Base-by-base conservation (phyloP, 805 yeast species). In the Wickerhamomyces chaumierensis region DNA sequence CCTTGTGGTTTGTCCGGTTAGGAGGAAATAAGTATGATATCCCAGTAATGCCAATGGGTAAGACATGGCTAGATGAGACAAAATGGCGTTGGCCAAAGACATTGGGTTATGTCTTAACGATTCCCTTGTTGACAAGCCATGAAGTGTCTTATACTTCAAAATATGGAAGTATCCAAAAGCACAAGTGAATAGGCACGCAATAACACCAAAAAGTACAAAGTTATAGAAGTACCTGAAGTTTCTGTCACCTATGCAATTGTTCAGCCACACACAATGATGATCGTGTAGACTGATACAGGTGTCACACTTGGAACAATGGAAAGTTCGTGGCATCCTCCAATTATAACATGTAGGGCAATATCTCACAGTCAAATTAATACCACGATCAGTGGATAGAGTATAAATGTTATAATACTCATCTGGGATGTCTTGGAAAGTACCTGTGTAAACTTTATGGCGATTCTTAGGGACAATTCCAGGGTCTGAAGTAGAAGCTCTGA, bases 321-420 rank as follows among this genome's bases (percentile, higher is more conserved):
- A 73, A 1, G 87, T 60, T 38, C 94, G 59, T 1, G 87, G 84
- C 9, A 86, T 80, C 46, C 90, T 58, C 90, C 94, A 83, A 33
- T 76, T 66, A 23, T 71, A 60, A 51, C 95, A 84, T 1, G 79
- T 66, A 1, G 69, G 36, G 48, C 88, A 80, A 53, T 78, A 79
- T 47, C 73, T 73, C 18, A 74, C 62, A 3, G 59, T 49, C 1
- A 74, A 73, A 17, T 50, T 40, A 2, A 42, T 38, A 19, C 36
- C 33, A 14, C 36, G 36, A 16, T 34, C 14, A 1, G 70, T 63
- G 0, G 85, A 84, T 9, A 79, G 49, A 2, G 66, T 55, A 1
- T 75, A 64, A 11, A 58, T 51, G 46, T 66, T 69, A 45, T 64
- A 65, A 48, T 80, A 79, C 45, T 80, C 88, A 6, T 62, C 64